These are phyloP conservation scores for maize (Zea mays) DNA, from an alignment of 176 grass and related monocot genomes.

Conservation along the genomic window DNA sequence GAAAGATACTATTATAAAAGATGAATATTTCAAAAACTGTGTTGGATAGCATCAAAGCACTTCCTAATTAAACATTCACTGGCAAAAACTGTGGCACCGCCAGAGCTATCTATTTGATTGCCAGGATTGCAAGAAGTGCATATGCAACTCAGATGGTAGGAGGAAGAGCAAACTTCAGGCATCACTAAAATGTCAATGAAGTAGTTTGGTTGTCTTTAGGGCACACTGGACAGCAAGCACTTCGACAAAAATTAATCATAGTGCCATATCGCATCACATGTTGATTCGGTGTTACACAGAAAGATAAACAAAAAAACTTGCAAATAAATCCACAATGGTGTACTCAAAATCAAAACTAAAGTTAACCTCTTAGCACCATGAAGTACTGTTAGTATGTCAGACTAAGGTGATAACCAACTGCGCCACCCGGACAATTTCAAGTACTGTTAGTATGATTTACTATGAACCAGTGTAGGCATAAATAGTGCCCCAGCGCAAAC, in stretches of 20 bases:
- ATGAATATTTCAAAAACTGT: background rate
- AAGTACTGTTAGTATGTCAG: background rate
- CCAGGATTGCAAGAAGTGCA: background rate
- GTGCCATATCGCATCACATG: constrained; percentile 1
- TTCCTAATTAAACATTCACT: background rate
- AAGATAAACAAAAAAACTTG: constrained; percentile 21
- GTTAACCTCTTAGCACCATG: background rate
- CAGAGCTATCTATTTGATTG: background rate
- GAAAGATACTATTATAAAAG: constrained; percentile 1
- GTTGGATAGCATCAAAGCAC: constrained; percentile 14
- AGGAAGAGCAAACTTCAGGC: constrained; percentile 4
- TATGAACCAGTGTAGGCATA: background rate
- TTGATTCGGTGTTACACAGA: background rate
- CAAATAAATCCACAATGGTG: background rate
- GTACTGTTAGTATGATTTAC: background rate
- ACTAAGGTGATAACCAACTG: too few relatives aligned
- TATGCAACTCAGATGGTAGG: background rate
- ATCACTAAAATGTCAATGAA: background rate
- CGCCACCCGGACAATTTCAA: too few relatives aligned
- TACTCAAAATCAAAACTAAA: constrained; percentile 8
- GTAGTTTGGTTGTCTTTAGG: background rate
- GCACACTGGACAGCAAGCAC: constrained; percentile 8
- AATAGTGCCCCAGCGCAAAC: background rate
- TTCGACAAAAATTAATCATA: constrained; percentile 3
- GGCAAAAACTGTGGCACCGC: background rate